A percentile compares a stretch with the other conserved stretches of the same genome.
phyloP scores from a whole-genome alignment of 768 basidiomycete genomes.

The Lactarius pseudohatsudake region DNA sequence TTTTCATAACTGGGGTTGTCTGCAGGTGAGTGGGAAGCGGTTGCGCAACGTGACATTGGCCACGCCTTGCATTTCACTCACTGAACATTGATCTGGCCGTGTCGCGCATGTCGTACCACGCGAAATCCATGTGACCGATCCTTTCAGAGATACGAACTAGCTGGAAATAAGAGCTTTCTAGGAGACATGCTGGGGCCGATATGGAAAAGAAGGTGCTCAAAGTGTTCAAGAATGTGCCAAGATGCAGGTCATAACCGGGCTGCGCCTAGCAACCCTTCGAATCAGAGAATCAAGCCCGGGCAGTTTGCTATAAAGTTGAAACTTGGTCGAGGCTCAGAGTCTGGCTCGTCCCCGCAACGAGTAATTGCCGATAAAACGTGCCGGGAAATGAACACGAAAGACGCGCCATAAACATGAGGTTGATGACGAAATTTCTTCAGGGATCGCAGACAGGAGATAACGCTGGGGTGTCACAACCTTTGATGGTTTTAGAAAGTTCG shows the following conservation, averaged over 20 bases:
- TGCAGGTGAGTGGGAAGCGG: slow-evolving; percentile 19
- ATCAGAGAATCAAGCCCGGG: background rate
- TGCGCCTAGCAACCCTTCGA: slow-evolving; percentile 23
- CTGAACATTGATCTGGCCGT: slow-evolving; percentile 22
- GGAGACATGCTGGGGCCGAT: slow-evolving; percentile 3
- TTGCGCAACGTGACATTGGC: slow-evolving; percentile 12
- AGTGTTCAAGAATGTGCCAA: background rate
- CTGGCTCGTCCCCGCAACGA: slow-evolving; percentile 19
- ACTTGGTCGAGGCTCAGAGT: slow-evolving; percentile 9
- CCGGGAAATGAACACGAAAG: slow-evolving; percentile 15
- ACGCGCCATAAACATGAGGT: slow-evolving; percentile 26
- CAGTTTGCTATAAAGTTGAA: slow-evolving; percentile 4
- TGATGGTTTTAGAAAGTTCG: background rate
- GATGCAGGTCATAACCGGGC: slow-evolving; percentile 7
- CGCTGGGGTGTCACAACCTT: background rate
- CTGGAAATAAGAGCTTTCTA: slow-evolving; percentile 2
- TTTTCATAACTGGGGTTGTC: slow-evolving; percentile 16
- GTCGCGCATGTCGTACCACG: slow-evolving; percentile 25
- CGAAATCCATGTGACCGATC: slow-evolving; percentile 25
- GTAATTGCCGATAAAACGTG: slow-evolving; percentile 25
- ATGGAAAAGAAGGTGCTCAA: slow-evolving; percentile 11
- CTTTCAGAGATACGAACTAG: slow-evolving; percentile 8
- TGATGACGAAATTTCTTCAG: slow-evolving; percentile 20
- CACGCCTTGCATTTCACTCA: slow-evolving; percentile 24
- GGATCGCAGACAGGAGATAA: slow-evolving; percentile 4